These are phyloP conservation scores for Claviceps citrina DNA, from an alignment of 2,329 filamentous ascomycete genomes.

Conservation along the genomic window DNA sequence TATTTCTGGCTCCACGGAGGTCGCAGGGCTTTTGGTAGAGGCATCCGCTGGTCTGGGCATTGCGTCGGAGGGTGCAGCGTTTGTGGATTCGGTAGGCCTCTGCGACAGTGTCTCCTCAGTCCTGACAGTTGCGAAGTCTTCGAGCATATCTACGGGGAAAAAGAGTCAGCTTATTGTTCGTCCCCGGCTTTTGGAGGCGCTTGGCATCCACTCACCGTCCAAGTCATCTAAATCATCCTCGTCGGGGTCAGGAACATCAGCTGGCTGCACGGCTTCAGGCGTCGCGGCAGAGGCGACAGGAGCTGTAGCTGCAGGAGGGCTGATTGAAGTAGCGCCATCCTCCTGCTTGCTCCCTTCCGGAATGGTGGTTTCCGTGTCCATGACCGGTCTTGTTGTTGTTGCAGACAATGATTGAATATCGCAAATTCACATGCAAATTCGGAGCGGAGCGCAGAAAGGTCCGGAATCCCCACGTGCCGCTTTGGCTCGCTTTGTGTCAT, in stretches of 20 bases:
- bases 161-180: constrained; percentile 3
- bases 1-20: constrained; percentile 25
- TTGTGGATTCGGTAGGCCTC: constrained; percentile 7
- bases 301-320: constrained; percentile 5
- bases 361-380: constrained; percentile 9
- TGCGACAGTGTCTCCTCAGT: constrained; percentile 19
- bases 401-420: constrained; percentile 3
- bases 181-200: too few relatives aligned
- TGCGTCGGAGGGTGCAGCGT: constrained; percentile 16
- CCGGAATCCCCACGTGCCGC: not conserved
- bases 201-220: constrained; percentile 44
- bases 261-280: not conserved
- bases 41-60: constrained; percentile 19
- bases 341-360: constrained; percentile 12
- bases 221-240: constrained; percentile 86
- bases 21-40: constrained; percentile 10
- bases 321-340: constrained; percentile 10
- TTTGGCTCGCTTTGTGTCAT: not conserved
- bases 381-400: constrained; percentile 1
- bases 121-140: constrained; percentile 65
- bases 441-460: not conserved
- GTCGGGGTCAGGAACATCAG: constrained; percentile 66
- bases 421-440: constrained; percentile 9
- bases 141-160: constrained; percentile 59
- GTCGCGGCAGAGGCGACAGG: not conserved